Conservation (phyloP, 148 eudicot genomes). For the Amaranthus cruentus region DNA sequence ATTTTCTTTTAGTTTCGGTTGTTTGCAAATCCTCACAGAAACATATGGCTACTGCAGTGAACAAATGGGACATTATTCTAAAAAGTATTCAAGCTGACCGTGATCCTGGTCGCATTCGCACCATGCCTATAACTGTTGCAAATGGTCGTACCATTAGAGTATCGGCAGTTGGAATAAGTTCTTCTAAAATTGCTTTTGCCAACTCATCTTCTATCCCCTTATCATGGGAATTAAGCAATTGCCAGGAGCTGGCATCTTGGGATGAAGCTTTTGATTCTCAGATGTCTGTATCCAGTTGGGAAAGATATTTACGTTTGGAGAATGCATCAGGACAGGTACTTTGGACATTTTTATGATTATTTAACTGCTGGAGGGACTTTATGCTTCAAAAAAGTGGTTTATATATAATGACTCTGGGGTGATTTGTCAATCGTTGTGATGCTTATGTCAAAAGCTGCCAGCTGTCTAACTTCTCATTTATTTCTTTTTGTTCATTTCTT, state of each 20-base stretch:
- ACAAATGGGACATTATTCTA: conserved; percentile 47
- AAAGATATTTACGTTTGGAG: conserved; percentile 61
- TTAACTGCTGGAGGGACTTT: background rate
- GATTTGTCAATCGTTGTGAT: background rate
- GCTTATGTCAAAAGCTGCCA: background rate
- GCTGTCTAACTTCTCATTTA: background rate
- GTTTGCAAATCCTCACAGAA: conserved; percentile 15
- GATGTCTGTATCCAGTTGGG: conserved; percentile 57
- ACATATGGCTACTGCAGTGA: conserved; percentile 36
- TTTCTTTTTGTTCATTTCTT: background rate
- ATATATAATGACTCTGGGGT: too few species aligned
- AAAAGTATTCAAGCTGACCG: conserved; percentile 62
- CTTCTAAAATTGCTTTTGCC: conserved; percentile 69
- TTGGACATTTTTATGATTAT: conserved; percentile 1
- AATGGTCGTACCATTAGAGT: conserved; percentile 79
- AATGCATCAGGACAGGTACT: conserved; percentile 75
- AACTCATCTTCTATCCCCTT: conserved; percentile 77
- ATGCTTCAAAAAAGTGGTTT: background rate
- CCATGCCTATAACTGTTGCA: conserved; percentile 62
- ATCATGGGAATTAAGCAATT: conserved; percentile 58
- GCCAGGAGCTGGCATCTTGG: conserved; percentile 64
- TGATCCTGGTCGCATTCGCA: conserved; percentile 43
- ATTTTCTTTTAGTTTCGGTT: background rate
- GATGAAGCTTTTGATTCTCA: conserved; percentile 36
- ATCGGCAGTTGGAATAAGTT: conserved; percentile 70